Base-by-base conservation (phyloP, 768 basidiomycete genomes). In the Macrolepiota albuminosa region DNA sequence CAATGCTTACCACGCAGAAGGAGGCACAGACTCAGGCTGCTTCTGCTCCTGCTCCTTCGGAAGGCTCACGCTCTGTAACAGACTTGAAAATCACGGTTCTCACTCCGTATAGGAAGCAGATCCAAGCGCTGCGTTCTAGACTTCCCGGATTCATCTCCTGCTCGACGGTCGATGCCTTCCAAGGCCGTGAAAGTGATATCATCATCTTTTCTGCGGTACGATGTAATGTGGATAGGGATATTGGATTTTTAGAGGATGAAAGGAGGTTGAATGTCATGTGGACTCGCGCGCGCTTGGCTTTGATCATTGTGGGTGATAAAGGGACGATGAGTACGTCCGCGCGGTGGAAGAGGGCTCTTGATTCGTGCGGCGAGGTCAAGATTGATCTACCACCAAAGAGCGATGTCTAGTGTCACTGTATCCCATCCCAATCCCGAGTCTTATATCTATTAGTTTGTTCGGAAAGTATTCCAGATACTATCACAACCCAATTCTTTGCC, bases 201-300 rank as follows among this genome's bases (percentile, higher is more conserved):
- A 76, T 88, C 48, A 78, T 89, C 29, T 86, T 87, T 66, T 82
- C 84, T 0, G 81, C 84, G 4, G 87, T 88, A 14, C 79, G 86
- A 11, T 82, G 80, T 63, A 88, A 89, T 63, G 75, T 65, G 18
- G 75, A 80, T 43, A 74, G 76, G 0, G 86, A 88, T 50, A 82
- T 88, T 49, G 86, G 87, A 6, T 89, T 88, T 62, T 71, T 88
- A 37, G 84, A 84, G 29, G 85, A 87, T 68, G 77, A 73, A 50
- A 72, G 85, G 57, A 66, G 85, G 62, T 67, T 86, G 65, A 87
- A 89, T 64, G 87, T 89, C 8, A 85, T 85, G 76, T 88, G 86
- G 87, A 89, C 87, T 14, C 72, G 87, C 1, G 84, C 86, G 1
- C 74, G 76, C 62, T 64, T 83, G 37, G 87, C 78, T 0, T 67